Conservation (phyloP, 768 basidiomycete species). For the Boletus eberwhitei region DNA sequence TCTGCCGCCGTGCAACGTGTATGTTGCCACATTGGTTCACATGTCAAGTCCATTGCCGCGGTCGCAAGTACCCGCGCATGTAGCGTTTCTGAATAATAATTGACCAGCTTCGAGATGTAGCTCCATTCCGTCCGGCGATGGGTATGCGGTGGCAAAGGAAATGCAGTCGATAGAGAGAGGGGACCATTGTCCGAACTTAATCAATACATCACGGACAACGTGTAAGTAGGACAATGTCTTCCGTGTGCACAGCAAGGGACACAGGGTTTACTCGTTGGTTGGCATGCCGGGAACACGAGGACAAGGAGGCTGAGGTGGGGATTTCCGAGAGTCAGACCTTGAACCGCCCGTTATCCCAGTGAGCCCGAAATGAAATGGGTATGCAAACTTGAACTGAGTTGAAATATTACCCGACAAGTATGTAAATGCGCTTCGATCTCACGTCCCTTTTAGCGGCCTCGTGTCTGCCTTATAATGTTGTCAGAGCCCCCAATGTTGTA, state of each 20-base stretch:
- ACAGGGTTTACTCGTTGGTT: neutral
- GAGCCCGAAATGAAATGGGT: conserved; percentile 27
- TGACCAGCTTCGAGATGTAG: neutral
- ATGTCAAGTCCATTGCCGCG: neutral
- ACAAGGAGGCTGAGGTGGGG: neutral
- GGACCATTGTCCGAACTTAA: too few species aligned
- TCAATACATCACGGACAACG: conserved; percentile 10
- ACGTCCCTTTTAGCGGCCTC: conserved; percentile 36
- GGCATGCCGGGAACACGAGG: conserved; percentile 30
- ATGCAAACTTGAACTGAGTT: conserved; percentile 15
- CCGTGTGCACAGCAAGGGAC: conserved; percentile 11
- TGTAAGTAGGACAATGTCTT: neutral
- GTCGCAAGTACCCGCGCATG: conserved; percentile 4
- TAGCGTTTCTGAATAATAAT: too few species aligned
- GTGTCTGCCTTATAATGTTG: conserved; percentile 35
- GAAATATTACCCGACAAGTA: conserved; percentile 17
- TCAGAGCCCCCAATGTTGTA: conserved; percentile 18
- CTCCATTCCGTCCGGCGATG: neutral
- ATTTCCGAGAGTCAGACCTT: conserved; percentile 7
- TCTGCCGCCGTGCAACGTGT: conserved; percentile 21
- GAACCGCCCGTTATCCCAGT: conserved; percentile 22
- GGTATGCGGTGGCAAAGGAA: neutral
- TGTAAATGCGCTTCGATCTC: conserved; percentile 26
- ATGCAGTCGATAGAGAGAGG: neutral
- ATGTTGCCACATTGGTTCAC: conserved; percentile 1